Base-by-base conservation (phyloP, 148 eudicot species). In the Spergularia marina region DNA sequence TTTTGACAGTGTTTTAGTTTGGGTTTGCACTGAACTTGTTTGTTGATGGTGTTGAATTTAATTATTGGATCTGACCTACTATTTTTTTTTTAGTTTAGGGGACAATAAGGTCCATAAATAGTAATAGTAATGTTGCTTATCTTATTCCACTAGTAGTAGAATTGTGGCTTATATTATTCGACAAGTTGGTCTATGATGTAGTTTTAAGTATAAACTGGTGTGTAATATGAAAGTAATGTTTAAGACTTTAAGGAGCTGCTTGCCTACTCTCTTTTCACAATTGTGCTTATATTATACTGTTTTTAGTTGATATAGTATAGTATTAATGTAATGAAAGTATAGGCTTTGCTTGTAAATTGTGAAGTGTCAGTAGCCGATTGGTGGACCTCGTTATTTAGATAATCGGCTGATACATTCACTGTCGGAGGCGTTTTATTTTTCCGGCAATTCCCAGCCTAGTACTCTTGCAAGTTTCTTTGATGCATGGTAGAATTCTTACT, bases 1-100 rank as follows among this genome's bases (percentile, higher is more conserved):
- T 11, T 69, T 79, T 68, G 78, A 40, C 68, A 65, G 65, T 55
- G 23, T 59, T 69, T 39, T 17, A 53, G 3, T 70, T 49, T 61
- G 12, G 12, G 12, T 10, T 75, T 71, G 41, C 40, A 53, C 53
- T 80, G 36, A 54, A 55, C 41, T 65, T 68, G n/a, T 62, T 10
- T 47, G 71, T 70, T 30, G 16, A 16, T 56, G 69, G 7, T 30
- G 21, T 53, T 7, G 9, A 15, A 53, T 53, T 51, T 69, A 13
- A 69, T 23, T 69, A 12, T 69, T 70, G 60, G 54, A 67, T 53
- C 71, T 67, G 25, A 25, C 71, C 16, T 47, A 67, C n/a, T 67
- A 44, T 44, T 67, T 41, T 44, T 40, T 10, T 2, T 69, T 25
- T 11, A 53, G 73, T 54, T 15, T 70, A 53, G 47, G 60, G 44